A percentile compares a stretch with the other conserved stretches of the same genome.
These are phyloP conservation scores for Clohesyomyces aquaticus DNA, from an alignment of 495 filamentous ascomycete species.

Conservation along the genomic window DNA sequence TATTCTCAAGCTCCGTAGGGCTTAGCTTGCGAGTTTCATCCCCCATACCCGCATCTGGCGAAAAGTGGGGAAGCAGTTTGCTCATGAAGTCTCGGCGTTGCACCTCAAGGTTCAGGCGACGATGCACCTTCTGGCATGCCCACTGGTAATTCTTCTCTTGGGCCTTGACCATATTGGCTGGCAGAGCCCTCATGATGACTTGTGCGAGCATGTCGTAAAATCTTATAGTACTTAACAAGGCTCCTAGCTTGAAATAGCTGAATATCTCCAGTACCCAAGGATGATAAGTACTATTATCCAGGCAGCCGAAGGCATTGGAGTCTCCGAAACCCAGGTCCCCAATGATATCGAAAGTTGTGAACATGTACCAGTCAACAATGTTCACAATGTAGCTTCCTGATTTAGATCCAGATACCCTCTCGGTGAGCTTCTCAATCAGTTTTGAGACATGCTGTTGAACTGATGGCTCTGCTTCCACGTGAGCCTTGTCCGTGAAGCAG, in stretches of 20 bases:
- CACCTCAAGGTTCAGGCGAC: conserved; percentile 6
- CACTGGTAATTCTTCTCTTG: conserved; percentile 1
- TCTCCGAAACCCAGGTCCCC: conserved; percentile 13
- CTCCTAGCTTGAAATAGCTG: conserved; percentile 5
- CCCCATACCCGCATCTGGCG: not conserved
- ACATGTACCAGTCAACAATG: conserved; percentile 15
- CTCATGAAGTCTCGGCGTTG: conserved; percentile 7
- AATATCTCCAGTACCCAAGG: conserved; percentile 15
- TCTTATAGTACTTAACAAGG: not conserved
- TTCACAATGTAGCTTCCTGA: not conserved
- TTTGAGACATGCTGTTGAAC: not conserved
- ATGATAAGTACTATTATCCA: conserved; percentile 3
- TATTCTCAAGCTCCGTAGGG: not conserved
- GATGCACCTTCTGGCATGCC: conserved; percentile 4
- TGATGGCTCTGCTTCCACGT: not conserved
- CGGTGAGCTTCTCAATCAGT: conserved; percentile 4
- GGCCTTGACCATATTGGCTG: conserved; percentile 1
- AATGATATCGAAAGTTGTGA: conserved; percentile 12
- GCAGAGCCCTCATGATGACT: conserved; percentile 5
- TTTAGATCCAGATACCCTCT: not conserved
- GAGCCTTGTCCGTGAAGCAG: conserved; percentile 10
- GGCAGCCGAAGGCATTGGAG: conserved; percentile 3
- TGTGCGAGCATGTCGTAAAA: not conserved
- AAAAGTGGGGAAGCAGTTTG: not conserved
- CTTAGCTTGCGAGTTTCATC: not conserved